A percentile compares a stretch with the other conserved stretches of the same genome.
phyloP scores from a whole-genome alignment of 805 yeast species.

The Kazachstania bromeliacearum region DNA sequence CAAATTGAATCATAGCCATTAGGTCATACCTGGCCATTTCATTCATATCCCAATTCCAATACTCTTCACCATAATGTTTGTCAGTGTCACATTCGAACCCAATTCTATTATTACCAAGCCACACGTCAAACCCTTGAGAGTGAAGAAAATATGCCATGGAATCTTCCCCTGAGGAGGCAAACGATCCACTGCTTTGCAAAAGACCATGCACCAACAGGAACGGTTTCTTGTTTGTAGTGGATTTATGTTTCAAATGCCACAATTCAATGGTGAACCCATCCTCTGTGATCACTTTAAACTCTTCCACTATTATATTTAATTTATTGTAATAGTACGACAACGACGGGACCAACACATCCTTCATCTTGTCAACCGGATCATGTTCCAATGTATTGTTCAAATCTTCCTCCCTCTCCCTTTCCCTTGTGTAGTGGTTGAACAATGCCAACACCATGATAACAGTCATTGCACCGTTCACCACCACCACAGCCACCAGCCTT shows the following conservation, averaged over 20 bases:
- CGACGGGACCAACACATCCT: slow-evolving; percentile 36
- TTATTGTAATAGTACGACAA: slow-evolving; percentile 59
- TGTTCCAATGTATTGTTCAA: too few species aligned
- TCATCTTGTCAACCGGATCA: not conserved
- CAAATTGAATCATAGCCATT: slow-evolving; percentile 59
- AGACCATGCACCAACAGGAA: slow-evolving; percentile 77
- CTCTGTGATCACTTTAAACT: slow-evolving; percentile 53
- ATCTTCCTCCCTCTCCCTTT: not conserved
- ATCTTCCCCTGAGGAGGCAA: slow-evolving; percentile 65
- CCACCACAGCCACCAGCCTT: not conserved
- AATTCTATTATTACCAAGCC: slow-evolving; percentile 88
- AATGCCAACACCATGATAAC: slow-evolving; percentile 6
- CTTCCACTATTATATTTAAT: slow-evolving; percentile 50
- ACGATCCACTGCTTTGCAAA: slow-evolving; percentile 79
- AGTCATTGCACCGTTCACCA: slow-evolving; percentile 2
- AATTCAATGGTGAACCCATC: slow-evolving; percentile 70
- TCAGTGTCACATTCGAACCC: slow-evolving; percentile 58
- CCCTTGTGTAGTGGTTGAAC: not conserved
- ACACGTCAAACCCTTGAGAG: slow-evolving; percentile 64
- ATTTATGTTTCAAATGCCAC: slow-evolving; percentile 35
- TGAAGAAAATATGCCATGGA: slow-evolving; percentile 56
- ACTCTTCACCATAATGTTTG: slow-evolving; percentile 27
- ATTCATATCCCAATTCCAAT: slow-evolving; percentile 90
- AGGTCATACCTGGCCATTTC: slow-evolving; percentile 75
- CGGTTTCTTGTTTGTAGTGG: slow-evolving; percentile 39